These are phyloP conservation scores for Neospora caninum DNA, from an alignment of 169 alveolate genomes.

Conservation along the genomic window DNA sequence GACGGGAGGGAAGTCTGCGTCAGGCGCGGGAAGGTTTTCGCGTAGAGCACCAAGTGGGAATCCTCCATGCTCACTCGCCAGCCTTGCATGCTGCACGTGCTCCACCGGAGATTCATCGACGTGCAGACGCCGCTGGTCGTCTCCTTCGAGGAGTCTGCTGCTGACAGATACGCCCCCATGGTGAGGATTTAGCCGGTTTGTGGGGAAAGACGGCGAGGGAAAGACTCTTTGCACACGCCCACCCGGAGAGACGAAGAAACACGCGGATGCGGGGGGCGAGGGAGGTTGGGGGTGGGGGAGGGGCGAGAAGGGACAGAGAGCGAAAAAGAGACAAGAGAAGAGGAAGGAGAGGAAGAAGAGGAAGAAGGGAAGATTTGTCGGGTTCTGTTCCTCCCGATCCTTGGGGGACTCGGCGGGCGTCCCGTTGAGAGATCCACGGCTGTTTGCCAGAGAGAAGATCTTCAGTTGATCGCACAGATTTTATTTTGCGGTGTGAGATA, in stretches of 20 bases:
- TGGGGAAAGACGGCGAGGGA: too few species aligned
- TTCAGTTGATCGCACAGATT: too few species aligned
- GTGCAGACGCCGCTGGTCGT: constrained; percentile 59
- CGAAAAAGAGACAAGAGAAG: not conserved
- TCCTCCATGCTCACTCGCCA: constrained; percentile 97
- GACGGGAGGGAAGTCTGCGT: not conserved
- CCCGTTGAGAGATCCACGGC: too few species aligned
- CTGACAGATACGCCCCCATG: constrained; percentile 68
- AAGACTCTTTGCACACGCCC: too few species aligned
- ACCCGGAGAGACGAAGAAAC: too few species aligned
- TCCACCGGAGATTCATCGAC: constrained; percentile 60
- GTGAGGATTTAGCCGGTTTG: too few species aligned
- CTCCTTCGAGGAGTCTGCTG: constrained; percentile 56
- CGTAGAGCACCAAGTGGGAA: constrained; percentile 84
- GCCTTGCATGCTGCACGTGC: constrained; percentile 89
- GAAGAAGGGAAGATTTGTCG: not conserved
- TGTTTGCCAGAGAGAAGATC: too few species aligned
- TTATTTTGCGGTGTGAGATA: too few species aligned
- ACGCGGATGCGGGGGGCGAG: not conserved
- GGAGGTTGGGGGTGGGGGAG: not conserved
- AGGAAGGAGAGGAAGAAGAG: not conserved
- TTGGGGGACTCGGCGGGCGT: too few species aligned
- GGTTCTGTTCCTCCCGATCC: too few species aligned
- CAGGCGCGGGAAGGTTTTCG: not conserved
- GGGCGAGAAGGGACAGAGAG: not conserved